Evolutionary conservation across 2,329 filamentous ascomycete genomes (phyloP), one percentile per base, ranked within the genome.

Genomic region (Xylaria sp.): DNA sequence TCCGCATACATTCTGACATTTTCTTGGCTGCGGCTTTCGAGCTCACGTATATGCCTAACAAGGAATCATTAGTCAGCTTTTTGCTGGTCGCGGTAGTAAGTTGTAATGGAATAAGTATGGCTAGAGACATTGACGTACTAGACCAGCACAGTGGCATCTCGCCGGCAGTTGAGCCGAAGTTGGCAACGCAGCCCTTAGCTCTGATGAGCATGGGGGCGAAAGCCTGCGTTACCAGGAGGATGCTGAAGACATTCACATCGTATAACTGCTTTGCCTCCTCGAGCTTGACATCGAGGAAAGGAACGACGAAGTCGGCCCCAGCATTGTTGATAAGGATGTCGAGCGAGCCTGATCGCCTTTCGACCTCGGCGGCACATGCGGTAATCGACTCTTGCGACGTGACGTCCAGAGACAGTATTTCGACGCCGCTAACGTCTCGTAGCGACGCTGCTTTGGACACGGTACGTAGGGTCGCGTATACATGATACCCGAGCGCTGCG

Each of bases 321-420:
- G 63, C 63, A 46, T 69, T 73, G 48, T 70, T 72, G 39, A 73
- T 56, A 1, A 70, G 63, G 2, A 66, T 20, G 48, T 73, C 69
- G 12, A 73, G 62, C 3, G 28, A 5, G 20, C 66, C 58, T 4
- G 2, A 12, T 1, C 31, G 25, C 7, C 15, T 3, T 4, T 41
- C 15, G 1, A 69, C 44, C n/a, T 64, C 20, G 18, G 37, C 41
- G 41, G 48, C 62, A 9, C 55, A 60, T 1, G 34, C 34, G 12
- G 48, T 18, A 20, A 66, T 60, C 1, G 63, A 64, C 2, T 44
- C 37, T 2, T 12, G 12, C 6, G 62, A 69, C n/a, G 61, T 44
- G 0, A 69, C 66, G 0, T 69, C 61, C 0, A 69, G 62, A 23
- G 28, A n/a, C 1, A 69, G 51, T 8, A 61, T 18, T 15, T 60